A percentile compares a stretch with the other conserved stretches of the same genome.
Conservation (phyloP, 768 basidiomycete species). For the Dioszegia aurantiaca region DNA sequence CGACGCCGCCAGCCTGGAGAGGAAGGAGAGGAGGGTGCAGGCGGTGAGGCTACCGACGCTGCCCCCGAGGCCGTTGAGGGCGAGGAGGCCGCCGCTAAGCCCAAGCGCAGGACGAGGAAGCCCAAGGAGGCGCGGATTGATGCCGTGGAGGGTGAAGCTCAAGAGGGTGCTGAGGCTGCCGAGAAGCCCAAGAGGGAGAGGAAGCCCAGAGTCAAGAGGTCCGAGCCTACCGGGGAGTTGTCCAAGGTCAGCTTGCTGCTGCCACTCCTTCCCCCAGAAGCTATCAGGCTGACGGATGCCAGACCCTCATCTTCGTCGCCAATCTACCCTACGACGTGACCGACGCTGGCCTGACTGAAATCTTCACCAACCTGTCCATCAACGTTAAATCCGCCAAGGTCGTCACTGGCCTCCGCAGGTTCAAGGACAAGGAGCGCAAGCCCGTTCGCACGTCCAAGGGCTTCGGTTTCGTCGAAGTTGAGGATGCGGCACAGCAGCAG, state of each 20-base stretch:
- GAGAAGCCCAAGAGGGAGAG: conserved; percentile 34
- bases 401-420: conserved; percentile 56
- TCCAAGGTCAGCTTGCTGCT: conserved; percentile 36
- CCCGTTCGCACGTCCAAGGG: conserved; percentile 86
- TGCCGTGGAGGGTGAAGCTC: conserved; percentile 22
- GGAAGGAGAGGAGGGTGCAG: conserved; percentile 41
- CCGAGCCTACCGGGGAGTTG: conserved; percentile 42
- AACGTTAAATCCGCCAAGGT: conserved; percentile 80
- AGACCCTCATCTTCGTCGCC: conserved; percentile 79
- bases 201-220: conserved; percentile 30
- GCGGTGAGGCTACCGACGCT: conserved; percentile 19
- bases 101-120: conserved; percentile 29
- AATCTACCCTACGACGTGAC: conserved; percentile 94
- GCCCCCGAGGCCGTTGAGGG: background rate
- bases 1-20: conserved; percentile 47
- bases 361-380: conserved; percentile 86
- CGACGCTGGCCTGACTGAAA: conserved; percentile 70
- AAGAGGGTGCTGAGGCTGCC: conserved; percentile 3
- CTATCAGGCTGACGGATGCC: conserved; percentile 1
- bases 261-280: background rate
- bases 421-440: conserved; percentile 57
- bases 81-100: conserved; percentile 17
- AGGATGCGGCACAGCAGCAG: conserved; percentile 78
- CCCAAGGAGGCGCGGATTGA: conserved; percentile 47
- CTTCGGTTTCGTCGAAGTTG: conserved; percentile 96